Base-by-base conservation (phyloP, 2,329 filamentous ascomycete species). In the Hirsutella thompsonii region DNA sequence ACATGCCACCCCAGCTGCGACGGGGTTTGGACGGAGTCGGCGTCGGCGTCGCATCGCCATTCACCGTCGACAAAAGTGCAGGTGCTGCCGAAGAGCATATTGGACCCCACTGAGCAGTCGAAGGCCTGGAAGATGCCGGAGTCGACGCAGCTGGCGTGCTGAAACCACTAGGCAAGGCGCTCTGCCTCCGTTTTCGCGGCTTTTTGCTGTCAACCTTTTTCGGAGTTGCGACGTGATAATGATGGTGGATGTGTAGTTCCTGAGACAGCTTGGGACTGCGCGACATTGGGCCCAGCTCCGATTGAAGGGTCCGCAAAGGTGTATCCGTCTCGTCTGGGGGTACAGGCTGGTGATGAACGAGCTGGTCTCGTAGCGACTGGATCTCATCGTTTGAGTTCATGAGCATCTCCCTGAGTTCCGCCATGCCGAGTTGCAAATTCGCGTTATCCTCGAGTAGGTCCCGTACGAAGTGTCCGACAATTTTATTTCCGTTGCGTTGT, bases 401-500 rank as follows among this genome's bases (percentile, higher is more conserved):
- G 19, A 98, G 70, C 78, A 98, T 81, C 56, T 94, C 89, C 16
- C 89, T 75, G 37, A 98, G 66, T 63, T 98, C 92, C 40, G 89
- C 77, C 44, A 96, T 93, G 14, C 88, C 88, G 47, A 92, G 73
- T 58, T 98, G 92, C 36, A 98, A 67, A 51, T 87, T 94, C 9
- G 89, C 87, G 55, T 98, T 98, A 59, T 98, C 92, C 53, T 94
- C 82, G 16, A 98, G 68, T 42, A 98, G 84, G 57, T 96, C 92
- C 50, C 89, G 87, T 42, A 98, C 92, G 52, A 98, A 96, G 55
- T 93, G 86, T 18, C 86, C 89, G n/a, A 96, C 86, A 30, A 94
- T 86, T 43, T 69, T 79, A 46, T 70, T 77, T 9, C 75, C 71
- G 42, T 66, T 67, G 49, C 74, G 74, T 23, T 74, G 70, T 3